Base-by-base conservation (phyloP, 257 asterid genomes). In the Jacaranda mimosifolia region DNA sequence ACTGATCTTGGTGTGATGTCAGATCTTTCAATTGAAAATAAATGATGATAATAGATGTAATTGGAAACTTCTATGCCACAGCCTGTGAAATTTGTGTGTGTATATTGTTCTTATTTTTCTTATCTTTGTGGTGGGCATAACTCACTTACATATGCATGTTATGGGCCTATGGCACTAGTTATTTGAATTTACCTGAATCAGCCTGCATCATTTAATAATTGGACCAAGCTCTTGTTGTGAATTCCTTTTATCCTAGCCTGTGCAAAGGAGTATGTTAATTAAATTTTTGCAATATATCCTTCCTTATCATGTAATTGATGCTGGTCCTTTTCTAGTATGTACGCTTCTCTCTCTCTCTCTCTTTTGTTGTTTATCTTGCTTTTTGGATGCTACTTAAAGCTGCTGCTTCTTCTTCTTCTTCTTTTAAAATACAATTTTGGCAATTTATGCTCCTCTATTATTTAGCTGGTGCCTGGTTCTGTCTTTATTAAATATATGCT, bases 381-480 rank as follows among this genome's bases (percentile, higher is more conserved):
- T 32, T 18, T 55, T 8, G 32, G 32, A 26, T 26, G 32, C 32
- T 26, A 26, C 32, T 26, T 26, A 26, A 26, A 26, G 32, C 32
- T 26, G 1, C 32, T 26, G 1, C 32, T 26, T 26, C 32, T 26
- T 26, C 32, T 26, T 26, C 32, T 26, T 26, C 32, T 26, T 26
- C 32, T 26, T 26, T 26, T 26, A 26, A 26, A 26, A 26, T 26
- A 0, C 32, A 26, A 26, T 26, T 26, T 26, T 53, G 26, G 55
- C 55, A 4, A 21, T 76, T 10, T 42, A 38, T 10, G n/a, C 4
- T 53, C 64, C 19, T 7, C 7, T 38, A 19, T 39, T 11, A 13
- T 39, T 38, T 35, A 12, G 56, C 65, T 77, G 63, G 62, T 45
- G 53, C 32, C 65, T 77, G 63, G 62, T 45, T 43, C 32, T 14